Evolutionary conservation across 805 yeast species (phyloP).

Genomic region (Candida schatavii): DNA sequence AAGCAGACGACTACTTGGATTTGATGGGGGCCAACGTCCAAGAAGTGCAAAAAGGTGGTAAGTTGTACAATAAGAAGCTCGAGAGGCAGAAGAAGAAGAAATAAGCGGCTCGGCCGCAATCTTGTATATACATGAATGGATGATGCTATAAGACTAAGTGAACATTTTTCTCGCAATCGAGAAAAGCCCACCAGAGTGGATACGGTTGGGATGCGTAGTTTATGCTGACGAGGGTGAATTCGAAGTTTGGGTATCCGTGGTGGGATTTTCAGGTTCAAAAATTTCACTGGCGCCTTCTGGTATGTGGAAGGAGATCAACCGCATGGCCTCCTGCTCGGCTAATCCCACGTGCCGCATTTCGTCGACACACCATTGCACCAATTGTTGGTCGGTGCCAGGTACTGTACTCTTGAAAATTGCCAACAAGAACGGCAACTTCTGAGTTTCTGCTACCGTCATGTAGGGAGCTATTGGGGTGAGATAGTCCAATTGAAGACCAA

Average conservation of each 20-base stretch:
- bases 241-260: too few species aligned
- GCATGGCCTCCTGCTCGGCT: background rate
- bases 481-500: background rate
- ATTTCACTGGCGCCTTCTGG: background rate
- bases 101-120: background rate
- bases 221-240: too few species aligned
- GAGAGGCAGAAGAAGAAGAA: conserved; percentile 28
- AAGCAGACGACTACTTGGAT: conserved; percentile 51
- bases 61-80: conserved; percentile 46
- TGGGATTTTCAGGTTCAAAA: background rate
- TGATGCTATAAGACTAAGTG: too few species aligned
- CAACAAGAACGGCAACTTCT: background rate
- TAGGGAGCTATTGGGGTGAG: background rate
- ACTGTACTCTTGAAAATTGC: background rate
- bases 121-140: too few species aligned
- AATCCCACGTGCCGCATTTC: background rate
- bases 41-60: conserved; percentile 57
- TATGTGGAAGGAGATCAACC: background rate
- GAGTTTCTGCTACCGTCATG: background rate
- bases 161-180: too few species aligned
- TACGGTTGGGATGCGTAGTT: too few species aligned
- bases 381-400: background rate
- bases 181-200: too few species aligned
- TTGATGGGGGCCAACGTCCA: conserved; percentile 56
- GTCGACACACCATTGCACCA: conserved; percentile 2